A percentile compares a stretch with the other conserved stretches of the same genome.
Evolutionary conservation across 306 rosid species (phyloP).

Genomic region (Cicer yamashitae): DNA sequence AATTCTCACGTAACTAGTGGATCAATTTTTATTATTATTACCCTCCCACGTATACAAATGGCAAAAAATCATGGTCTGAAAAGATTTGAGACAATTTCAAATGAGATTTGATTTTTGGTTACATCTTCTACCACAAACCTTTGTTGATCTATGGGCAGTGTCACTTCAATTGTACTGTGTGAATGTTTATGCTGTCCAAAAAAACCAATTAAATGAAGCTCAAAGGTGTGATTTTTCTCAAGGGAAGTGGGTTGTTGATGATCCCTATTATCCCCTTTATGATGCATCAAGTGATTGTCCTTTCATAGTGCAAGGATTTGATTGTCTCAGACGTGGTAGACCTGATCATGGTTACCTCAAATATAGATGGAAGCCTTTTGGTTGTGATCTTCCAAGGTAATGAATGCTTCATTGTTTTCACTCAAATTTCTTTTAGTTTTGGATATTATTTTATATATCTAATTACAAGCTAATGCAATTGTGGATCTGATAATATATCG

Average conservation of each 20-base stretch:
- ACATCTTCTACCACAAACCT: constrained; percentile 12
- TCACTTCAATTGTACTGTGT: constrained; percentile 23
- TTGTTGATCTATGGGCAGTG: constrained; percentile 34
- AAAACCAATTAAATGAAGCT: not conserved
- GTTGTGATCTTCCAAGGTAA: constrained; percentile 68
- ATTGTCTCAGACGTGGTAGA: constrained; percentile 66
- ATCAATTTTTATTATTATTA: not conserved
- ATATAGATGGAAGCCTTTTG: constrained; percentile 67
- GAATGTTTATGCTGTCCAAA: constrained; percentile 10
- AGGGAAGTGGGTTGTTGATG: constrained; percentile 61
- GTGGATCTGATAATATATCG: too few relatives aligned
- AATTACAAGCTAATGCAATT: not conserved
- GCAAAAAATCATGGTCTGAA: constrained; percentile 22
- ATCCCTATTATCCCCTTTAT: constrained; percentile 57
- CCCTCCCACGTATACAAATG: constrained; percentile 41
- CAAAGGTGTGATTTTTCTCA: constrained; percentile 52
- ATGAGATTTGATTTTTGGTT: constrained; percentile 46
- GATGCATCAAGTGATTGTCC: constrained; percentile 54
- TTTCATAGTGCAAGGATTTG: constrained; percentile 57
- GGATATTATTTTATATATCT: not conserved
- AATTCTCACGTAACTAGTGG: not conserved
- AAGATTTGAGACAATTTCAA: constrained; percentile 32
- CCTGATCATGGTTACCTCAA: constrained; percentile 58
- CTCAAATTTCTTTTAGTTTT: not conserved
- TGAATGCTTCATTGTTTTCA: not conserved